These are phyloP conservation scores for Psilocybe azurescens DNA, from an alignment of 768 basidiomycete genomes.

Conservation along the genomic window DNA sequence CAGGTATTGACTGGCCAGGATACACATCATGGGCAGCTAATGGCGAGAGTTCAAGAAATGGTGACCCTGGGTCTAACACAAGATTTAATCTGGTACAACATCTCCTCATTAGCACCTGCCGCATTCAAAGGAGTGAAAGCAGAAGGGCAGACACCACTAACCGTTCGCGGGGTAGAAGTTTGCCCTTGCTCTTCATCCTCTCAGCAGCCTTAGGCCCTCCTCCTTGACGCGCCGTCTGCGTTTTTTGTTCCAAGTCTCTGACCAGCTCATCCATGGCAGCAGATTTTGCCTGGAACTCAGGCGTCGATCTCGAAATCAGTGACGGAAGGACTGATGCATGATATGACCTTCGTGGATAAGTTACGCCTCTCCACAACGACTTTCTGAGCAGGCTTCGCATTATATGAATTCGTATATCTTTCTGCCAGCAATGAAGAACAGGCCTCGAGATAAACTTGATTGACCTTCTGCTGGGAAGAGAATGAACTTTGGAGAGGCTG, in stretches of 20 bases:
- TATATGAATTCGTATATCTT: not conserved
- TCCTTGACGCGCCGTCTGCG: conserved; percentile 64
- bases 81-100: conserved; percentile 57
- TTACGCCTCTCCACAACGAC: conserved; percentile 21
- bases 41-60: conserved; percentile 88
- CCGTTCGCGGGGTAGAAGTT: conserved; percentile 87
- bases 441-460: conserved; percentile 2
- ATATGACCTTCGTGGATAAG: conserved; percentile 42
- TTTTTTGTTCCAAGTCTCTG: conserved; percentile 63
- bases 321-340: conserved; percentile 81
- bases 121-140: not conserved
- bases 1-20: conserved; percentile 73
- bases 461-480: not conserved
- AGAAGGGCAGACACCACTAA: conserved; percentile 33
- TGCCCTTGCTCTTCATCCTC: conserved; percentile 78
- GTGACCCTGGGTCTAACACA: conserved; percentile 84
- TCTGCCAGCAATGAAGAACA: not conserved
- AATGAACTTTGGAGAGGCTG: not conserved
- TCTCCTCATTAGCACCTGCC: not conserved
- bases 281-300: conserved; percentile 72
- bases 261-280: conserved; percentile 75
- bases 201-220: conserved; percentile 79
- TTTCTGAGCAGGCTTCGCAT: conserved; percentile 25
- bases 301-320: conserved; percentile 66
- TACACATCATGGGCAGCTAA: conserved; percentile 92